phyloP scores from a whole-genome alignment of 805 yeast genomes.

The Pichia scutulata region DNA sequence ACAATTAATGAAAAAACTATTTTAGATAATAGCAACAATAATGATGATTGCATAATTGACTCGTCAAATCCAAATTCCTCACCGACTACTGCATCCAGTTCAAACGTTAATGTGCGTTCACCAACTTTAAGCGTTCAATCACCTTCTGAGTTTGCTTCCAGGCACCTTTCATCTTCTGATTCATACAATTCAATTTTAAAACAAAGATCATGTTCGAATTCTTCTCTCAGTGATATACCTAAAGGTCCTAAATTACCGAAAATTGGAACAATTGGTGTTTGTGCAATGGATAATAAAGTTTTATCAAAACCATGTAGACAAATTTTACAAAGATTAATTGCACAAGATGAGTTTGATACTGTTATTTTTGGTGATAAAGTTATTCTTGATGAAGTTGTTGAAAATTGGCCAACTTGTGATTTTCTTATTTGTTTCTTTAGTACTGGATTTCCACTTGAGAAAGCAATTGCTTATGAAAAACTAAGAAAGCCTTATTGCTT shows the following conservation, averaged over 20 bases:
- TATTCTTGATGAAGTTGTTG: constrained; percentile 83
- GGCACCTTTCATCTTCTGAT: constrained; percentile 8
- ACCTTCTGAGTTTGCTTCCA: constrained; percentile 2
- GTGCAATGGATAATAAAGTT: constrained; percentile 98
- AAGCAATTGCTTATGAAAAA: constrained; percentile 86
- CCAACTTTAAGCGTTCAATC: not conserved
- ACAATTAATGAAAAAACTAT: not conserved
- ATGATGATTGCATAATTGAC: not conserved
- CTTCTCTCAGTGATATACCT: constrained; percentile 15
- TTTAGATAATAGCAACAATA: not conserved
- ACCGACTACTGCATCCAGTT: not conserved
- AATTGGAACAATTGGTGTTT: constrained; percentile 92
- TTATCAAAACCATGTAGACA: constrained; percentile 92
- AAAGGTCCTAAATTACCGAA: constrained; percentile 50
- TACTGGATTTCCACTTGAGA: constrained; percentile 93
- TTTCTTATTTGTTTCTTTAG: constrained; percentile 88
- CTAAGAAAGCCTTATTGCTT: constrained; percentile 83
- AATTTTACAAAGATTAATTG: constrained; percentile 79
- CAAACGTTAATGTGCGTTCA: not conserved
- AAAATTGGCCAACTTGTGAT: constrained; percentile 99
- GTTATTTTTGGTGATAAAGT: constrained; percentile 97
- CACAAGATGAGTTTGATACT: constrained; percentile 92
- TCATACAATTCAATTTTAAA: constrained; percentile 13
- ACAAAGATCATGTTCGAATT: constrained; percentile 25
- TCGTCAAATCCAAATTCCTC: not conserved